Conservation (phyloP, 495 filamentous ascomycete genomes). For the Neurospora sp. region DNA sequence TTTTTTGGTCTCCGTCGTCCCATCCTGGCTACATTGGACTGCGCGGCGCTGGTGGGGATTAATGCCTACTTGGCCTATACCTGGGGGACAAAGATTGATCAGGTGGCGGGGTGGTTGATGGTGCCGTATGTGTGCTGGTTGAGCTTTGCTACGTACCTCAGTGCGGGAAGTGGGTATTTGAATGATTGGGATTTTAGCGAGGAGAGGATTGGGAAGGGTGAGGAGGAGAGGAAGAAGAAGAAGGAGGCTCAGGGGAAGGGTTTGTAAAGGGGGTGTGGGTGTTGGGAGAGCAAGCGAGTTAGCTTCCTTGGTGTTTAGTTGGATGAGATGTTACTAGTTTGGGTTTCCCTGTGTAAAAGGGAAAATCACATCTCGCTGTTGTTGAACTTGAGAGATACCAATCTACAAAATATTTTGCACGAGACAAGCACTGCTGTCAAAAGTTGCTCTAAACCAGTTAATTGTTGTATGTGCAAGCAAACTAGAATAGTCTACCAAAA, state of each 20-base stretch:
- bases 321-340: neutral
- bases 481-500: neutral
- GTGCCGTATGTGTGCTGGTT: constrained; percentile 77
- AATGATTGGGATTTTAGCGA: constrained; percentile 56
- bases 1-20: constrained; percentile 71
- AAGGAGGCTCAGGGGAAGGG: constrained; percentile 1
- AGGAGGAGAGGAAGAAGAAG: neutral
- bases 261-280: neutral
- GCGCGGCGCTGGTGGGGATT: constrained; percentile 58
- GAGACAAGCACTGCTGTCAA: neutral
- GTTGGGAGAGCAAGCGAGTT: neutral
- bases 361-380: neutral
- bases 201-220: neutral
- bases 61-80: constrained; percentile 60
- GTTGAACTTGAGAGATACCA: neutral
- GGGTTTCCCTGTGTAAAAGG: neutral
- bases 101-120: constrained; percentile 58
- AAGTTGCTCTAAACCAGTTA: neutral
- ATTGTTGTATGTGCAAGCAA: neutral
- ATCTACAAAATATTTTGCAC: neutral
- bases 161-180: constrained; percentile 58
- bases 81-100: constrained; percentile 60
- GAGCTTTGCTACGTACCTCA: constrained; percentile 73
- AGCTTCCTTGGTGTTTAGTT: neutral
- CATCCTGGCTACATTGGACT: constrained; percentile 64